Base-by-base conservation (phyloP, 352 stramenopile species). In the Globisporangium ultimum region DNA sequence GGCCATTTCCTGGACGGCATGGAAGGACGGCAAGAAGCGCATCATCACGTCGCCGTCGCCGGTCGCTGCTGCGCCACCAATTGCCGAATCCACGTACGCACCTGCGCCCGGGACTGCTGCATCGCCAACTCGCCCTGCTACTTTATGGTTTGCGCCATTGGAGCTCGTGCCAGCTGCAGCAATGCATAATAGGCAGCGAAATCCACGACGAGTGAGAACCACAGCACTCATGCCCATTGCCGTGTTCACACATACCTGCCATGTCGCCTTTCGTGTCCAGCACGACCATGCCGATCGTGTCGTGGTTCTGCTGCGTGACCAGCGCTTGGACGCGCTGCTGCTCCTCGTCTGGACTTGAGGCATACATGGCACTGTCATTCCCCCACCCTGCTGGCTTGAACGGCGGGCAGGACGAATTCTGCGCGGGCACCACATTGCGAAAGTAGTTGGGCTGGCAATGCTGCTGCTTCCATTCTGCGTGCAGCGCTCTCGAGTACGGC, bases 1-100 rank as follows among this genome's bases (percentile, higher is more conserved):
- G 18, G 69, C 84, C 85, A 94, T 94, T 55, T 93, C 80, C 54
- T 91, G 78, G 0, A 94, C 85, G 0, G 85, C 85, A 38, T 88
- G 77, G 63, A 88, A 95, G 15, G 90, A 84, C 6, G 89, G 90
- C 34, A 96, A 48, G 61, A 97, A 97, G 12, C 88, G 84, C 89
- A 97, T 96, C 88, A 97, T 97, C 28, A 97, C 66, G 63, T 97
- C 90, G 22, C 89, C 90, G 56, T 97, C 89, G 53, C 89, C 89
- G 4, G 90, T 97, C 9, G 85, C 86, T 18, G 89, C 90, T 28
- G 85, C 85, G 32, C 85, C 89, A 1, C 90, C 90, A 11, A 92
- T 76, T 14, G 68, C 61, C 20, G 76, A 90, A 53, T 97, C 88
- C 12, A 95, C 89, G 50, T 96, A 97, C 43, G 84, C 91, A 9